phyloP scores from a whole-genome alignment of 768 basidiomycete species.

The Russula lepida region DNA sequence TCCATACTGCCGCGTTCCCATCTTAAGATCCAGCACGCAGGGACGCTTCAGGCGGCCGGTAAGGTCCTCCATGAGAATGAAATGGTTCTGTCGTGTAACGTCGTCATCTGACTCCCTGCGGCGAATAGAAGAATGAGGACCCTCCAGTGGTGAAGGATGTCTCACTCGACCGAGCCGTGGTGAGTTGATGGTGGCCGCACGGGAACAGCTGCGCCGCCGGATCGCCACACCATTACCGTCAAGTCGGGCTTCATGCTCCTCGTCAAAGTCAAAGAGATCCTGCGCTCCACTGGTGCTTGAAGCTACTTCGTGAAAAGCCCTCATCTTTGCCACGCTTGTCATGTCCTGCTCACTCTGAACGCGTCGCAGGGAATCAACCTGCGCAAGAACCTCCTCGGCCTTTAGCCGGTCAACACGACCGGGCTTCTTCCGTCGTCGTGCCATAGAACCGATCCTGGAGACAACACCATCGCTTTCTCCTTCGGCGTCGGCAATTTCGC shows the following conservation, averaged over 20 bases:
- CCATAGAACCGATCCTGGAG: background rate
- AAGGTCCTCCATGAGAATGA: constrained; percentile 98
- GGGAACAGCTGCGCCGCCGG: constrained; percentile 37
- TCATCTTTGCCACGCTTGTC: constrained; percentile 27
- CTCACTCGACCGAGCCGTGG: constrained; percentile 4
- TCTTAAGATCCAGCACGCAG: constrained; percentile 96
- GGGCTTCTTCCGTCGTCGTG: constrained; percentile 35
- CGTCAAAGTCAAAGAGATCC: constrained; percentile 21
- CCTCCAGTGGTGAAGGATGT: constrained; percentile 17
- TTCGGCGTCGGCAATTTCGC: constrained; percentile 34
- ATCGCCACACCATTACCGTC: constrained; percentile 12
- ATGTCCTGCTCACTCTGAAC: constrained; percentile 56
- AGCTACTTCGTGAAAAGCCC: constrained; percentile 14
- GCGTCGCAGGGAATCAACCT: constrained; percentile 42
- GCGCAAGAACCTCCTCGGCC: constrained; percentile 33
- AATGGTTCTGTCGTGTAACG: constrained; percentile 87
- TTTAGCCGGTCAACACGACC: constrained; percentile 35
- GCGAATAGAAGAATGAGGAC: constrained; percentile 20
- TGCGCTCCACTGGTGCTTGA: background rate
- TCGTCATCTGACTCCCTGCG: constrained; percentile 37
- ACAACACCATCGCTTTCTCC: constrained; percentile 34
- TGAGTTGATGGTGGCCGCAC: constrained; percentile 27
- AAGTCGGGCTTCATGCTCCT: constrained; percentile 15
- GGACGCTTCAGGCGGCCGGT: constrained; percentile 87
- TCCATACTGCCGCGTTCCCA: constrained; percentile 99